These are phyloP conservation scores for Tolypocladium guangdongense DNA, from an alignment of 2,329 filamentous ascomycete species.

Conservation along the genomic window DNA sequence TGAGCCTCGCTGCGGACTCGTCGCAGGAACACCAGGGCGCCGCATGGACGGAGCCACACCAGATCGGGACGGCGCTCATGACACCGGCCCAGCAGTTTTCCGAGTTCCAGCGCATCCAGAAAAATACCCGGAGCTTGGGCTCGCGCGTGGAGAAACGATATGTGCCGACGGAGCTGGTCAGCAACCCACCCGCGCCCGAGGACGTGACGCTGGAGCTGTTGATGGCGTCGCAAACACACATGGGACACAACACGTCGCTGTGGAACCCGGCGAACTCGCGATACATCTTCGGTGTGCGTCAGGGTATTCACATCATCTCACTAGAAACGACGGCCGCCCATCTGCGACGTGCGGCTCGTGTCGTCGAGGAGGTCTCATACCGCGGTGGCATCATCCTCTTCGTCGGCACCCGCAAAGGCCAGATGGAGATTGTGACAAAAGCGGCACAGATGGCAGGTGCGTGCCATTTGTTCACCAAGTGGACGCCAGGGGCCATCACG, in stretches of 20 bases:
- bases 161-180: slow-evolving; percentile 53
- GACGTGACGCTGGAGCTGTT: slow-evolving; percentile 86
- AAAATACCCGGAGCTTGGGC: slow-evolving; percentile 36
- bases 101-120: slow-evolving; percentile 26
- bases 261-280: slow-evolving; percentile 93
- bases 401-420: slow-evolving; percentile 74
- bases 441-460: slow-evolving; percentile 68
- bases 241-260: slow-evolving; percentile 80
- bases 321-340: slow-evolving; percentile 83
- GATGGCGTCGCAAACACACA: slow-evolving; percentile 75
- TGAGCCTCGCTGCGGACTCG: slow-evolving; percentile 23
- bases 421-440: slow-evolving; percentile 68
- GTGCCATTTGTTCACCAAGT: slow-evolving; percentile 85
- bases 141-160: slow-evolving; percentile 45
- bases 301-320: slow-evolving; percentile 86
- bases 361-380: slow-evolving; percentile 78
- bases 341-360: slow-evolving; percentile 82
- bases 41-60: slow-evolving; percentile 21
- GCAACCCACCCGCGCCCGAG: slow-evolving; percentile 61
- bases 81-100: slow-evolving; percentile 28
- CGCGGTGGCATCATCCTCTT: slow-evolving; percentile 80
- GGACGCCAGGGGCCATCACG: slow-evolving; percentile 85
- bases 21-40: slow-evolving; percentile 20
- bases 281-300: slow-evolving; percentile 85
- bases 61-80: slow-evolving; percentile 21